phyloP scores from a whole-genome alignment of 2,329 filamentous ascomycete species.

The Trichoderma sp. region DNA sequence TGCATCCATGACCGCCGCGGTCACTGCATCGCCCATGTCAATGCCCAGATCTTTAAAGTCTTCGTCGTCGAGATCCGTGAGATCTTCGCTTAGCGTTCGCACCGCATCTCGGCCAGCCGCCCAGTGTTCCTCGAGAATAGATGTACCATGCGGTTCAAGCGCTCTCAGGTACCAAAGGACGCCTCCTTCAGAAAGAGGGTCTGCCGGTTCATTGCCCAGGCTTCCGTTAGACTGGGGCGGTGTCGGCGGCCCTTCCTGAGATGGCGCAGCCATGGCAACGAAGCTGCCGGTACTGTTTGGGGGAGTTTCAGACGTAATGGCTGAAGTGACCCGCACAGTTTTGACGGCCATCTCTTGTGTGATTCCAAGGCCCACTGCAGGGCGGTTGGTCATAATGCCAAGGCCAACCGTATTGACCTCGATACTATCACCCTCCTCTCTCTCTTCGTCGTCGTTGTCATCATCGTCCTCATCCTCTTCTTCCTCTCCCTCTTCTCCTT shows the following conservation, averaged over 20 bases:
- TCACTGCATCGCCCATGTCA: slow-evolving; percentile 53
- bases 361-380: slow-evolving; percentile 30
- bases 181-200: slow-evolving; percentile 71
- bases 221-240: slow-evolving; percentile 69
- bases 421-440: slow-evolving; percentile 47
- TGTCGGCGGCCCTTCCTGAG: slow-evolving; percentile 59
- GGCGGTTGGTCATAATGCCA: slow-evolving; percentile 34
- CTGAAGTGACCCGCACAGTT: slow-evolving; percentile 33
- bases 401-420: slow-evolving; percentile 52
- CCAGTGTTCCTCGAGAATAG: slow-evolving; percentile 70
- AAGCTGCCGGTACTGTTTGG: slow-evolving; percentile 56
- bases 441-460: slow-evolving; percentile 42
- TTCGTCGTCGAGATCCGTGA: slow-evolving; percentile 91
- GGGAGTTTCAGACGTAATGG: slow-evolving; percentile 47
- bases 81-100: slow-evolving; percentile 75
- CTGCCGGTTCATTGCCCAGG: slow-evolving; percentile 52
- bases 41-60: slow-evolving; percentile 73
- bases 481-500: slow-evolving; percentile 49
- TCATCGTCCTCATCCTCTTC: slow-evolving; percentile 49
- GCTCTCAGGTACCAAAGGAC: slow-evolving; percentile 85
- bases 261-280: slow-evolving; percentile 37
- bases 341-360: slow-evolving; percentile 37
- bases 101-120: slow-evolving; percentile 68
- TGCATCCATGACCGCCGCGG: slow-evolving; percentile 37
- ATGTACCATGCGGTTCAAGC: slow-evolving; percentile 80